Evolutionary conservation across 768 basidiomycete species (phyloP).

Genomic region (Asterophora parasitica): DNA sequence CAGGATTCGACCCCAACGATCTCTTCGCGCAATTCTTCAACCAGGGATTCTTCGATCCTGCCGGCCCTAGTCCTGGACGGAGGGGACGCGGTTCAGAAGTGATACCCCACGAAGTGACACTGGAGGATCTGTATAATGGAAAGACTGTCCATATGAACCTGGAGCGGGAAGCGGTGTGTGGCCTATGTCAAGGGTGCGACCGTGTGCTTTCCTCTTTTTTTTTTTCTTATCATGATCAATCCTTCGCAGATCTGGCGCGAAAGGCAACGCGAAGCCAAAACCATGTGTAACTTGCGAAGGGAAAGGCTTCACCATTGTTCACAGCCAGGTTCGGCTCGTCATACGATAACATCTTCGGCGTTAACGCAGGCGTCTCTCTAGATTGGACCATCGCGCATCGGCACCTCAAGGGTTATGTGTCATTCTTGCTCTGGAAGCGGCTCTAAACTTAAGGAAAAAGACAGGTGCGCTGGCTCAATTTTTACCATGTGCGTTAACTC

Average conservation of each 20-base stretch:
- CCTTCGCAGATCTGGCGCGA: conserved; percentile 60
- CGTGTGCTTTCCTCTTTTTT: not conserved
- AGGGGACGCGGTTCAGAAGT: conserved; percentile 64
- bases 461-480: conserved; percentile 45
- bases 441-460: conserved; percentile 76
- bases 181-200: conserved; percentile 71
- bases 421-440: conserved; percentile 67
- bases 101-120: conserved; percentile 76
- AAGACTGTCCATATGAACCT: conserved; percentile 85
- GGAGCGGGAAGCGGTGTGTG: conserved; percentile 81
- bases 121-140: conserved; percentile 92
- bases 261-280: conserved; percentile 80
- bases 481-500: not conserved
- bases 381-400: conserved; percentile 43
- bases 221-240: not conserved
- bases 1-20: conserved; percentile 58
- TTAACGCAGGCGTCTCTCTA: conserved; percentile 14
- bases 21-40: conserved; percentile 75
- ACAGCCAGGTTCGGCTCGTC: conserved; percentile 41
- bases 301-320: conserved; percentile 67
- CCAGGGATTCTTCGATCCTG: conserved; percentile 57
- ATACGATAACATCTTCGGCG: not conserved
- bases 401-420: conserved; percentile 53
- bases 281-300: conserved; percentile 79
- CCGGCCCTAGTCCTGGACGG: conserved; percentile 45